These are phyloP conservation scores for Aspergillus chevalieri DNA, from an alignment of 2,329 filamentous ascomycete species.

Conservation along the genomic window DNA sequence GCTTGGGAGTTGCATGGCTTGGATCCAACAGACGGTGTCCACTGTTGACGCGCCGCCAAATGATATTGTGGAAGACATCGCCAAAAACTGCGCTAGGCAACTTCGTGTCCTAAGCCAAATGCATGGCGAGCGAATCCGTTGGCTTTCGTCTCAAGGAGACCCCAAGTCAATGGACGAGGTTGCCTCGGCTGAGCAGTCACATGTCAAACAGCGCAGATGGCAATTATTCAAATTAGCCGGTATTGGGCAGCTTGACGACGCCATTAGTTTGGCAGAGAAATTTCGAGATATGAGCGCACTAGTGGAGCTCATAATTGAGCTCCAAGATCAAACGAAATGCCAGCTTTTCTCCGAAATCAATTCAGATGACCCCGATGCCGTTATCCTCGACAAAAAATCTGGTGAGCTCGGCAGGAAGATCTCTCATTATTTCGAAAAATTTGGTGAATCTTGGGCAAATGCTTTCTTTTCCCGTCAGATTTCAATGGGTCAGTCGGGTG, in stretches of 20 bases:
- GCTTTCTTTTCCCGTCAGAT: slow-evolving; percentile 78
- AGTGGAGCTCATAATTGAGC: slow-evolving; percentile 44
- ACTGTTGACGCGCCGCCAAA: slow-evolving; percentile 27
- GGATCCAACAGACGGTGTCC: slow-evolving; percentile 27
- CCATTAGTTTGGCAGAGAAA: slow-evolving; percentile 57
- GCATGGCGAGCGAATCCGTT: slow-evolving; percentile 55
- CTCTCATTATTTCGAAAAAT: slow-evolving; percentile 45
- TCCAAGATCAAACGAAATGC: slow-evolving; percentile 33
- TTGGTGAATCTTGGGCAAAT: slow-evolving; percentile 49
- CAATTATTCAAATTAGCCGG: slow-evolving; percentile 43
- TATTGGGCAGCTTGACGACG: slow-evolving; percentile 52
- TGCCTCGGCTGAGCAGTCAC: slow-evolving; percentile 39
- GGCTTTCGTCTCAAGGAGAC: slow-evolving; percentile 50
- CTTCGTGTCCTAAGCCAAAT: slow-evolving; percentile 54
- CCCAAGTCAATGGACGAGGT: slow-evolving; percentile 45
- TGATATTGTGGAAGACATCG: slow-evolving; percentile 42
- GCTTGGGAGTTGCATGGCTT: slow-evolving; percentile 35
- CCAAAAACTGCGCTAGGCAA: slow-evolving; percentile 47
- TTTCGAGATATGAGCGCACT: slow-evolving; percentile 59
- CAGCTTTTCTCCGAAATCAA: slow-evolving; percentile 11
- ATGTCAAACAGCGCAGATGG: slow-evolving; percentile 39
- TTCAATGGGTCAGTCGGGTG: slow-evolving; percentile 57
- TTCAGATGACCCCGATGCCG: slow-evolving; percentile 8
- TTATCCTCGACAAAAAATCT: slow-evolving; percentile 19
- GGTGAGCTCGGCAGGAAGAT: slow-evolving; percentile 33